These are phyloP conservation scores for Paecilomyces dactylethromorphus DNA, from an alignment of 2,329 filamentous ascomycete genomes.

Conservation along the genomic window DNA sequence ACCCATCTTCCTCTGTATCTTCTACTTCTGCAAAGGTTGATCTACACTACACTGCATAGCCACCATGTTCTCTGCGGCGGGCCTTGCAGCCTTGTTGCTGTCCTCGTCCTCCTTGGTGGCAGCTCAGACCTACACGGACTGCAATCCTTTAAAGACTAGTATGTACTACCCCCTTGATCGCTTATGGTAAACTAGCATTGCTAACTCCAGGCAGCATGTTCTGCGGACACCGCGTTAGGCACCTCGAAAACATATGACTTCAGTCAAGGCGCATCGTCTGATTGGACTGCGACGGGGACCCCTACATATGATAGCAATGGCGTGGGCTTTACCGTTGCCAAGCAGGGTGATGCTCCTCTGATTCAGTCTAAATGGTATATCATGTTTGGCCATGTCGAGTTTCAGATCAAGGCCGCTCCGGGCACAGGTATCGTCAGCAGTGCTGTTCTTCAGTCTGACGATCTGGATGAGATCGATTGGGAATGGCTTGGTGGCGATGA, in stretches of 20 bases:
- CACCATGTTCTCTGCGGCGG: slow-evolving; percentile 23
- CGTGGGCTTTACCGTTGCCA: slow-evolving; percentile 70
- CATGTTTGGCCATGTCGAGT: slow-evolving; percentile 93
- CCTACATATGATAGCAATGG: slow-evolving; percentile 72
- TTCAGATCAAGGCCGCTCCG: slow-evolving; percentile 76
- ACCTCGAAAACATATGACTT: slow-evolving; percentile 82
- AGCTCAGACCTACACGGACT: slow-evolving; percentile 39
- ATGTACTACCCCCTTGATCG: slow-evolving; percentile 8
- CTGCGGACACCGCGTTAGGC: slow-evolving; percentile 71
- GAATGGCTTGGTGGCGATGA: slow-evolving; percentile 84
- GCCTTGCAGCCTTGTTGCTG: slow-evolving; percentile 21
- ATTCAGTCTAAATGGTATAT: slow-evolving; percentile 93
- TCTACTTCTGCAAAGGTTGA: not conserved
- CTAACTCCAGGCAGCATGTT: slow-evolving; percentile 50
- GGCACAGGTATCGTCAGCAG: slow-evolving; percentile 91
- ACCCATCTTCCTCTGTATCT: slow-evolving; percentile 3
- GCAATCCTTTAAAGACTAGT: slow-evolving; percentile 37
- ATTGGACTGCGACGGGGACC: slow-evolving; percentile 62
- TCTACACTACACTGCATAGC: not conserved
- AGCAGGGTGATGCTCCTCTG: slow-evolving; percentile 76
- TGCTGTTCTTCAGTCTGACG: slow-evolving; percentile 82
- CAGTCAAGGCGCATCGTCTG: slow-evolving; percentile 66
- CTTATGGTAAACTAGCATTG: not conserved
- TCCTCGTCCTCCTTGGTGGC: slow-evolving; percentile 18
- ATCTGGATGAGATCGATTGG: slow-evolving; percentile 92